Evolutionary conservation across 345 rosid genomes (phyloP).

Genomic region (Dovyalis caffra): DNA sequence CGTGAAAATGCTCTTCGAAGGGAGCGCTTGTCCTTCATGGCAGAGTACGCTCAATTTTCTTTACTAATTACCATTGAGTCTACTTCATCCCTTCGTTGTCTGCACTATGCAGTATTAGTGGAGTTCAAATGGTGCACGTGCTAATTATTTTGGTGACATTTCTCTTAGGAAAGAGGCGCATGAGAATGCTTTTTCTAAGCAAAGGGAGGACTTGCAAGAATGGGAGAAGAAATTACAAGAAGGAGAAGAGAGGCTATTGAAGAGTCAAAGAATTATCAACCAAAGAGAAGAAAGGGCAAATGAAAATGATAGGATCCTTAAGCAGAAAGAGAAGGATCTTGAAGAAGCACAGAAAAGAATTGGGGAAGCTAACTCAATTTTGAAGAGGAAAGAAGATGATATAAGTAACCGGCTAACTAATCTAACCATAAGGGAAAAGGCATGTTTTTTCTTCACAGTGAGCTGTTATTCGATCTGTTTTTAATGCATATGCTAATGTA

Average conservation of each 20-base stretch:
- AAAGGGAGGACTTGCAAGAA: slow-evolving; percentile 89
- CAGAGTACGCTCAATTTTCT: slow-evolving; percentile 56
- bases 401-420: slow-evolving; percentile 55
- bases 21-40: slow-evolving; percentile 68
- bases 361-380: slow-evolving; percentile 52
- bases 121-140: not conserved
- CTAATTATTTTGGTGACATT: slow-evolving; percentile 5
- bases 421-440: slow-evolving; percentile 66
- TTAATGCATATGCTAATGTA: not conserved
- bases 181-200: slow-evolving; percentile 64
- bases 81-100: not conserved
- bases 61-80: not conserved
- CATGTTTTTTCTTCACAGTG: slow-evolving; percentile 25
- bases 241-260: slow-evolving; percentile 81
- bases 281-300: slow-evolving; percentile 95
- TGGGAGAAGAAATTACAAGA: slow-evolving; percentile 90
- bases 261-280: slow-evolving; percentile 57
- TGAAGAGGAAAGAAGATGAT: slow-evolving; percentile 73
- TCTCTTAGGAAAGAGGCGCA: slow-evolving; percentile 69
- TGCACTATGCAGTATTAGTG: not conserved
- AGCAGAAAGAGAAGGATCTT: slow-evolving; percentile 74
- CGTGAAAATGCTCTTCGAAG: slow-evolving; percentile 60
- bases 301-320: slow-evolving; percentile 62
- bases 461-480: not conserved
- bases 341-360: slow-evolving; percentile 75